These are phyloP conservation scores for Arabidopsis arenosa DNA, from an alignment of 345 rosid genomes.

Conservation along the genomic window DNA sequence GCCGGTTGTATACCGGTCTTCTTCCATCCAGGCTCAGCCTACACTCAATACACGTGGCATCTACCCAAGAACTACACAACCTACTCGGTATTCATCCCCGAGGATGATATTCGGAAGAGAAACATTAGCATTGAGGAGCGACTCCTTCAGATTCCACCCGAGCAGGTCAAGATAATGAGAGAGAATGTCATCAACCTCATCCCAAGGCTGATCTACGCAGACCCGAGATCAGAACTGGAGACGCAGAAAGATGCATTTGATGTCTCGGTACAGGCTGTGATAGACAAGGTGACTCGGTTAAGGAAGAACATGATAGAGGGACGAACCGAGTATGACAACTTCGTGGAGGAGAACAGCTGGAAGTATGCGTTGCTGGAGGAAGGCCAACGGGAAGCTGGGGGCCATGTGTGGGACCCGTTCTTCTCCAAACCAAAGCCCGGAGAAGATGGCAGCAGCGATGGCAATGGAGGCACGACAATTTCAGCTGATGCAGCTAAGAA, in stretches of 20 bases:
- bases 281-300: constrained; percentile 78
- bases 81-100: constrained; percentile 90
- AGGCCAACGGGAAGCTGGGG: constrained; percentile 78
- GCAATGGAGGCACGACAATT: constrained; percentile 52
- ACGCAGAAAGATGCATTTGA: constrained; percentile 78
- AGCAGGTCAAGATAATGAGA: constrained; percentile 77
- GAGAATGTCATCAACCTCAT: constrained; percentile 77
- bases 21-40: constrained; percentile 94
- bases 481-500: constrained; percentile 80
- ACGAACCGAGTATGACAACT: constrained; percentile 76
- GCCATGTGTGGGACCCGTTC: constrained; percentile 93
- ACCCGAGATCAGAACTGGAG: constrained; percentile 74
- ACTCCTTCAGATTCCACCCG: constrained; percentile 66
- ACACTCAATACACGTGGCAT: constrained; percentile 92
- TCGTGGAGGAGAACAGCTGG: constrained; percentile 93
- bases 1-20: constrained; percentile 94
- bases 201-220: constrained; percentile 73
- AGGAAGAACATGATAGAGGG: constrained; percentile 77
- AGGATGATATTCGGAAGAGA: constrained; percentile 73
- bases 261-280: constrained; percentile 77
- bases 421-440: constrained; percentile 81
- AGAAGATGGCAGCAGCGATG: constrained; percentile 45
- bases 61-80: constrained; percentile 79
- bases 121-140: constrained; percentile 77
- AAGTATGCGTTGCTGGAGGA: constrained; percentile 81